phyloP scores from a whole-genome alignment of 495 filamentous ascomycete species.

The Glarea lozoyensis region DNA sequence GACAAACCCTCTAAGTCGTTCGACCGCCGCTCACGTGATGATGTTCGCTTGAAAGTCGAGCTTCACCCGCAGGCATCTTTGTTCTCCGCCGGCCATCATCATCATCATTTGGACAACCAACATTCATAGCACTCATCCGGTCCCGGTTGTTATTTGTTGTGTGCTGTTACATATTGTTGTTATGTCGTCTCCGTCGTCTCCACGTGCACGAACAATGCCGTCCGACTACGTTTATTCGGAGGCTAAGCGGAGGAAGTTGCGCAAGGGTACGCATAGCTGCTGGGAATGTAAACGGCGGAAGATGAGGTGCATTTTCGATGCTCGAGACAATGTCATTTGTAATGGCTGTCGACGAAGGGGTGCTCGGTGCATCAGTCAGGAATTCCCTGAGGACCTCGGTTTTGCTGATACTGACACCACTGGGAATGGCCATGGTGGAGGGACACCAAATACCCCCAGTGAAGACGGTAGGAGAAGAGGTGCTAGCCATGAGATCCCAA shows the following conservation, averaged over 20 bases:
- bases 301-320: constrained; percentile 14
- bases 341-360: constrained; percentile 2
- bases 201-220: too few relatives aligned
- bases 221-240: background rate
- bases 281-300: constrained; percentile 34
- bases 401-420: background rate
- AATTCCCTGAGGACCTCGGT: background rate
- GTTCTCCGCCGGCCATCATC: too few relatives aligned
- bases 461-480: background rate
- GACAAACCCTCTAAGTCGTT: background rate
- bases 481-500: background rate
- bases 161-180: too few relatives aligned
- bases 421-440: background rate
- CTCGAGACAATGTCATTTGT: background rate
- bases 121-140: too few relatives aligned
- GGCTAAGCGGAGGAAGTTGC: constrained; percentile 24
- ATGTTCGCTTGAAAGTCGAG: background rate
- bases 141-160: too few relatives aligned
- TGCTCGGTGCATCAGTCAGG: background rate
- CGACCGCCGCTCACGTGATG: background rate
- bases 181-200: too few relatives aligned
- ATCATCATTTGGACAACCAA: too few relatives aligned
- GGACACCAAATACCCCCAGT: background rate
- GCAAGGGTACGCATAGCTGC: constrained; percentile 31
- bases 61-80: too few relatives aligned